Percentiles rank a stretch among this genome's conserved stretches.
Conservation (phyloP, 2,329 filamentous ascomycete genomes). For the Pseudogymnoascus sp. region DNA sequence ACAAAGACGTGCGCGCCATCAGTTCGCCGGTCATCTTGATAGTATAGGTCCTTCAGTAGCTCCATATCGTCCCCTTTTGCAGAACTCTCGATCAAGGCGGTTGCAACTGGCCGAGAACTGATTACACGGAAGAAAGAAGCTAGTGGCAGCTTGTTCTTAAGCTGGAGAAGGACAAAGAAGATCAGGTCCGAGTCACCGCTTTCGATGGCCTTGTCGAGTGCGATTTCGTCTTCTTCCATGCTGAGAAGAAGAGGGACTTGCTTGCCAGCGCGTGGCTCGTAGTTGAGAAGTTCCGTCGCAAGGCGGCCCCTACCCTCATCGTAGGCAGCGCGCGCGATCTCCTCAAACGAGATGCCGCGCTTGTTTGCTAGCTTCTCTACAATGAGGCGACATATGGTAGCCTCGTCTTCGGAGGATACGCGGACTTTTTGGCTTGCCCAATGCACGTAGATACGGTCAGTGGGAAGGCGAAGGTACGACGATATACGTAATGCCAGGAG, state of each 20-base stretch:
- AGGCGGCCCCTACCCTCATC: conserved; percentile 86
- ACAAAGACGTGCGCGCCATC: conserved; percentile 86
- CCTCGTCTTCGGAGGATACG: conserved; percentile 74
- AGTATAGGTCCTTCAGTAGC: conserved; percentile 90
- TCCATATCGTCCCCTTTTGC: conserved; percentile 69
- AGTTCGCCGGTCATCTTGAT: conserved; percentile 85
- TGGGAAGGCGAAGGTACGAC: conserved; percentile 75
- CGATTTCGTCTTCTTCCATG: conserved; percentile 94
- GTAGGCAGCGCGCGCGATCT: conserved; percentile 86
- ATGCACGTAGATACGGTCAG: conserved; percentile 87
- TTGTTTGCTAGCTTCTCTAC: conserved; percentile 82
- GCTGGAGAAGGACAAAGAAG: conserved; percentile 76
- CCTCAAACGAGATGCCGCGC: conserved; percentile 88
- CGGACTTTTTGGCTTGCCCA: conserved; percentile 96
- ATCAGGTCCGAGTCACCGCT: conserved; percentile 91
- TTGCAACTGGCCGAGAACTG: conserved; percentile 75
- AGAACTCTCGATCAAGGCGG: conserved; percentile 79
- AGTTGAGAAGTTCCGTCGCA: conserved; percentile 83
- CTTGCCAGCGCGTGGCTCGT: conserved; percentile 89
- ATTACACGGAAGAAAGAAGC: conserved; percentile 89
- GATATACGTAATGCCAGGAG: conserved; percentile 82
- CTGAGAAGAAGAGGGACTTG: conserved; percentile 87
- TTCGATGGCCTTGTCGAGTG: conserved; percentile 92
- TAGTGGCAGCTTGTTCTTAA: conserved; percentile 84
- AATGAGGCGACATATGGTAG: conserved; percentile 75